These are phyloP conservation scores for Cladosporium halotolerans DNA, from an alignment of 2,329 filamentous ascomycete species.

Conservation along the genomic window DNA sequence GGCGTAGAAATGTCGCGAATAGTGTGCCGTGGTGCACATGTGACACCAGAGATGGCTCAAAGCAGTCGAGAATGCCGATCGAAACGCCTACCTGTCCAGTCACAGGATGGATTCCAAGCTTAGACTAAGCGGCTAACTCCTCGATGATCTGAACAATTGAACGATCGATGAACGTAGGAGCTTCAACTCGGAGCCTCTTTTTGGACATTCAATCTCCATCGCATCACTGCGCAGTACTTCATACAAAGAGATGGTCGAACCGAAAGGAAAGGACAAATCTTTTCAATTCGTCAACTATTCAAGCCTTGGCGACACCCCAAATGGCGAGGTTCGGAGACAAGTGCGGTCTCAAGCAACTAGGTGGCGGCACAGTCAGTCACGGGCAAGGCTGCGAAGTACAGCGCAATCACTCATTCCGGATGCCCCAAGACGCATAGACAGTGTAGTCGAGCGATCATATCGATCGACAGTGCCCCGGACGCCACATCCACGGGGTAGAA, in stretches of 20 bases:
- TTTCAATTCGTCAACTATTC: not conserved
- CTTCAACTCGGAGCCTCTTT: too few species aligned
- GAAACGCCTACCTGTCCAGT: too few species aligned
- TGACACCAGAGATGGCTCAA: too few species aligned
- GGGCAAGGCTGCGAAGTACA: not conserved
- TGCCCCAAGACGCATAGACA: not conserved
- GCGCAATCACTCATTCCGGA: not conserved
- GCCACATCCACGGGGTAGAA: not conserved
- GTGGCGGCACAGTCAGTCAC: not conserved
- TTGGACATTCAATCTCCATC: too few species aligned
- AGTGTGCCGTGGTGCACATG: too few species aligned
- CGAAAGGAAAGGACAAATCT: not conserved
- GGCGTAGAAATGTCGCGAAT: too few species aligned
- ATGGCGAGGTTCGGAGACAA: not conserved
- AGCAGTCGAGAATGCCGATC: too few species aligned
- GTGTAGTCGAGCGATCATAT: not conserved
- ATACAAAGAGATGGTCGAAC: not conserved
- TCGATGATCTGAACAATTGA: too few species aligned
- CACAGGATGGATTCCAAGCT: too few species aligned
- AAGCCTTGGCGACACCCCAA: not conserved
- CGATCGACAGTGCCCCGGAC: not conserved
- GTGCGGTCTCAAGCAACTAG: conserved; percentile 4
- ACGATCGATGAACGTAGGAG: too few species aligned
- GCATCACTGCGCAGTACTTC: too few species aligned
- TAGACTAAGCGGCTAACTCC: too few species aligned